phyloP scores from a whole-genome alignment of 768 basidiomycete genomes.

The Tulasnella sp. region DNA sequence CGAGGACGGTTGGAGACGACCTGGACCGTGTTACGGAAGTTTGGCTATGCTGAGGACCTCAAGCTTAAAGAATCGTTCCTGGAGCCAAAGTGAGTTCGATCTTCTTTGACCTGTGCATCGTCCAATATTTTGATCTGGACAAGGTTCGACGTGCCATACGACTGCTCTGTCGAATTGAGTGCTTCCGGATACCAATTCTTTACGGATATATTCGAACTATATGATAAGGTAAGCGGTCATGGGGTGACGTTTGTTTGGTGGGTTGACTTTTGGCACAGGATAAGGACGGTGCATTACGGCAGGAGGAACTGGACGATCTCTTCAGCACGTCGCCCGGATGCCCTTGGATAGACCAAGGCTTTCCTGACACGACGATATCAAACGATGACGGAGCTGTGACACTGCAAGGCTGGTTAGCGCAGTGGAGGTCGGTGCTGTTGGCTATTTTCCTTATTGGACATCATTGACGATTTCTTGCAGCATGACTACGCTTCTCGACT shows the following conservation, averaged over 20 bases:
- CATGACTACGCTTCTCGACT: constrained; percentile 95
- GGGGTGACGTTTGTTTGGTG: background rate
- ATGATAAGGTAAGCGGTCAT: constrained; percentile 59
- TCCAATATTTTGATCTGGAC: constrained; percentile 12
- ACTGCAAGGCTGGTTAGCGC: constrained; percentile 95
- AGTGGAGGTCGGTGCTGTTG: constrained; percentile 64
- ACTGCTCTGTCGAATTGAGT: constrained; percentile 91
- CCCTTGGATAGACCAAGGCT: constrained; percentile 60
- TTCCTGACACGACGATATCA: constrained; percentile 79
- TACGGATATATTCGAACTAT: constrained; percentile 89
- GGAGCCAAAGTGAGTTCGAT: constrained; percentile 59
- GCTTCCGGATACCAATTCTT: constrained; percentile 95
- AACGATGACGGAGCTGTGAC: constrained; percentile 84
- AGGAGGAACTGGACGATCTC: constrained; percentile 68
- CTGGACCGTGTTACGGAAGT: constrained; percentile 90
- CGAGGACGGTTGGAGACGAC: constrained; percentile 91
- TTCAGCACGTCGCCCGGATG: constrained; percentile 94
- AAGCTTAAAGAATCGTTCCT: constrained; percentile 80
- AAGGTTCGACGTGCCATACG: constrained; percentile 88
- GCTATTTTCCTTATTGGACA: background rate
- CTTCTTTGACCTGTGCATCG: constrained; percentile 14
- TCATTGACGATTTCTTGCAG: constrained; percentile 30
- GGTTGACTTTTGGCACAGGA: constrained; percentile 41
- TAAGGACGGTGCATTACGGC: constrained; percentile 84
- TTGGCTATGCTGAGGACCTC: constrained; percentile 93